Evolutionary conservation across 257 asterid species (phyloP).

Genomic region (Fraxinus quadrangulata): DNA sequence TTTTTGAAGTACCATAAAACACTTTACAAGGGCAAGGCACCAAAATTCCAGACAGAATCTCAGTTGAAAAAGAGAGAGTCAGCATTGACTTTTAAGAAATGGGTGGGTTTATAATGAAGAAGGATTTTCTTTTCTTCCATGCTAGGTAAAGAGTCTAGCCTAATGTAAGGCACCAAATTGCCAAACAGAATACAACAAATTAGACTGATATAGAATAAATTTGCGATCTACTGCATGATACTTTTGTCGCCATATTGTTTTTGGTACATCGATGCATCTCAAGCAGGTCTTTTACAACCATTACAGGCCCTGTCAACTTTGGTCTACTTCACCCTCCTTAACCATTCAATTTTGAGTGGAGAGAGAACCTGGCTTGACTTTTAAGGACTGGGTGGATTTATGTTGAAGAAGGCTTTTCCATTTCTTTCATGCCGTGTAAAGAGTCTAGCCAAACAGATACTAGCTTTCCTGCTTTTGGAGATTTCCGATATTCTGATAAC

Average conservation of each 20-base stretch:
- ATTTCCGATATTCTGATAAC: no score
- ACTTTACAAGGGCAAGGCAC: constrained; percentile 69
- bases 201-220: neutral
- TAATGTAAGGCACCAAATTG: neutral
- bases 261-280: neutral
- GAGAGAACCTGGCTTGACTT: no score
- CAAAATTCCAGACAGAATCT: constrained; percentile 79
- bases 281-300: no score
- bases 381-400: no score
- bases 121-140: constrained; percentile 5
- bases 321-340: no score
- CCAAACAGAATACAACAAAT: neutral
- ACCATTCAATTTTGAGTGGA: no score
- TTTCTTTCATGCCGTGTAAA: no score
- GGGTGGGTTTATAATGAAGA: constrained; percentile 70
- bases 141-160: neutral
- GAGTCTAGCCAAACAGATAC: no score
- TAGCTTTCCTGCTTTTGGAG: no score
- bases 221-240: neutral
- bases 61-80: constrained; percentile 81
- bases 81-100: constrained; percentile 70
- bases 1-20: constrained; percentile 83
- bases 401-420: no score
- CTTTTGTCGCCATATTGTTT: neutral
- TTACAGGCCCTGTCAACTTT: no score